Base-by-base conservation (phyloP, 345 rosid species). In the Moricandia arvensis region DNA sequence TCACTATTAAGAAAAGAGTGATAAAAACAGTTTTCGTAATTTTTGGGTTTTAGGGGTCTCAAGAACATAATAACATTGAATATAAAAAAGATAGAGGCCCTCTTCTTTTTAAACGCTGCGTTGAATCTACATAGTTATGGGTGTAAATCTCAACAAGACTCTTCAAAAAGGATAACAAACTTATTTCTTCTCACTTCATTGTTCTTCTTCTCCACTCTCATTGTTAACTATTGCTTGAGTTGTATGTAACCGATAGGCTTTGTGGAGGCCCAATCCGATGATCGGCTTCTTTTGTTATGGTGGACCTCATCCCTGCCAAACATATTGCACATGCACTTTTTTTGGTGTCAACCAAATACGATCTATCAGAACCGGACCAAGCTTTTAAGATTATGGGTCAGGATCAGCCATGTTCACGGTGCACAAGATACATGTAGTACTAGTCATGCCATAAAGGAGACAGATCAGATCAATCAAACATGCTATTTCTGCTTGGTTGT, bases 251-350 rank as follows among this genome's bases (percentile, higher is more conserved):
- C 1, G 1, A 29, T 3, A 29, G 5, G 31, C 31, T 29, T 29
- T 29, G 31, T 29, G 31, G 31, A 29, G 31, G 31, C 5, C 3
- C 31, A 29, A 29, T 29, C 31, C 31, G 1, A 29, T 29, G 24
- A 21, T 21, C 17, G 33, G 78, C 73, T 54, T 95, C 97, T 2
- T 90, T 95, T 47, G 98, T 95, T 37, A 92, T 95, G 99, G 96
- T 95, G 61, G 98, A 92, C 73, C 97, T 92, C 80, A 95, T 95
- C 71, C 85, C 97, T 5, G 99, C 99, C 10, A 95, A 95, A 79
- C 98, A 95, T 84, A 88, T 92, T 76, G 94, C 96, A 11, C 99
- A 95, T 96, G 97, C 92, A 85, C 29, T 24, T 47, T 8, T 31
- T 63, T 71, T 8, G 24, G 24, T 55, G 1, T 68, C 7, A 3